A percentile compares a stretch with the other conserved stretches of the same genome.
These are phyloP conservation scores for Podospora didyma DNA, from an alignment of 495 filamentous ascomycete species.

Conservation along the genomic window DNA sequence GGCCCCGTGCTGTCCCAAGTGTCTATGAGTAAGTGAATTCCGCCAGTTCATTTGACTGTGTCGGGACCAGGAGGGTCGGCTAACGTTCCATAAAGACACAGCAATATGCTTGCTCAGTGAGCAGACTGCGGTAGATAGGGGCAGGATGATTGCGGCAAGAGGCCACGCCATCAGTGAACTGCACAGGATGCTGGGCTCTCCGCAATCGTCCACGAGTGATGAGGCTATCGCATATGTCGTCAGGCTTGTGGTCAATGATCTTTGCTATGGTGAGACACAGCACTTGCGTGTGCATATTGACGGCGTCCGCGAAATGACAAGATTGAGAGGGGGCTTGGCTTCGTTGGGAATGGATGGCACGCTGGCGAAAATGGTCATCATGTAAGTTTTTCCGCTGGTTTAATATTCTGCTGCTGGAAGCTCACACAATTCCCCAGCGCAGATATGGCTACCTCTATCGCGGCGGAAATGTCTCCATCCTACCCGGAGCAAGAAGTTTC, in stretches of 20 bases:
- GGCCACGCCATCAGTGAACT: slow-evolving; percentile 1
- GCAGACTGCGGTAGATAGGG: not conserved
- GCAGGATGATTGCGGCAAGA: not conserved
- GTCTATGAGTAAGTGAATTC: not conserved
- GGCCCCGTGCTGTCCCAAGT: not conserved
- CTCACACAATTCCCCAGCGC: not conserved
- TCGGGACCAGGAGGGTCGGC: not conserved
- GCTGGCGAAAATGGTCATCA: slow-evolving; percentile 9
- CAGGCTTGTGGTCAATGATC: slow-evolving; percentile 7
- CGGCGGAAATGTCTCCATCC: not conserved
- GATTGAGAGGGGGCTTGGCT: not conserved
- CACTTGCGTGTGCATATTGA: slow-evolving; percentile 7
- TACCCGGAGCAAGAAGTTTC: not conserved
- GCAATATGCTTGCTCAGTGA: slow-evolving; percentile 3
- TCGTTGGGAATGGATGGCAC: not conserved
- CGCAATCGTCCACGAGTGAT: not conserved
- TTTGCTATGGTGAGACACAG: slow-evolving; percentile 10
- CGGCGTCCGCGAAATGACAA: slow-evolving; percentile 2
- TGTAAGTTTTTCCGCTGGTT: slow-evolving; percentile 7
- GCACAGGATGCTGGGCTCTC: not conserved
- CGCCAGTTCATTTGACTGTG: not conserved
- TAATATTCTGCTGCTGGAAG: too few species aligned
- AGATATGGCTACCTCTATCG: slow-evolving; percentile 8
- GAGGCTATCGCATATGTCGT: slow-evolving; percentile 6
- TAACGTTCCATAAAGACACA: not conserved